phyloP scores from a whole-genome alignment of 306 rosid species.

The Trifolium fragiferum region DNA sequence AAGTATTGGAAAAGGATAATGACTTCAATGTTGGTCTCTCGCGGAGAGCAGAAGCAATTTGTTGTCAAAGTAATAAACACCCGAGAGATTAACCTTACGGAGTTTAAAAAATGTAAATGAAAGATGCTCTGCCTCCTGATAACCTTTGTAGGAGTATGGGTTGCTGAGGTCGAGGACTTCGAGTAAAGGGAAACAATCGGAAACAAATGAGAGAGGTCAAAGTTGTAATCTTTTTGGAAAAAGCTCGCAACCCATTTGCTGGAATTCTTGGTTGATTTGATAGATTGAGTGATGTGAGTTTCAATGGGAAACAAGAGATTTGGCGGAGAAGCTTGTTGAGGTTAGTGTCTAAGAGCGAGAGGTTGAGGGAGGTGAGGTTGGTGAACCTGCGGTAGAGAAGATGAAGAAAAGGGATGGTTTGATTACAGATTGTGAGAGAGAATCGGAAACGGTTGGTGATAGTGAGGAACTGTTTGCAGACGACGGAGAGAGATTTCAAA shows the following conservation, averaged over 20 bases:
- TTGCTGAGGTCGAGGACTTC: background rate
- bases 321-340: background rate
- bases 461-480: background rate
- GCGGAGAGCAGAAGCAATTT: background rate
- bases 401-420: background rate
- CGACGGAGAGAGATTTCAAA: background rate
- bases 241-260: background rate
- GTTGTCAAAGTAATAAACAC: no score
- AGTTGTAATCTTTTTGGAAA: background rate
- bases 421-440: background rate
- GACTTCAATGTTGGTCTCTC: background rate
- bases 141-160: fast-evolving
- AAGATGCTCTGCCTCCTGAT: background rate
- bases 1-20: no score
- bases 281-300: background rate
- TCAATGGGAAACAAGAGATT: no score
- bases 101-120: background rate
- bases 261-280: background rate
- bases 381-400: background rate
- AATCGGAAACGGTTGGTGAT: background rate
- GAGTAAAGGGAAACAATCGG: background rate
- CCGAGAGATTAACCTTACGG: background rate
- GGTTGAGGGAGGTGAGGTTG: background rate
- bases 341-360: background rate
- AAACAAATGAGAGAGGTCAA: background rate